Conservation (phyloP, 2,329 filamentous ascomycete species). For the Colletotrichum shisoi region DNA sequence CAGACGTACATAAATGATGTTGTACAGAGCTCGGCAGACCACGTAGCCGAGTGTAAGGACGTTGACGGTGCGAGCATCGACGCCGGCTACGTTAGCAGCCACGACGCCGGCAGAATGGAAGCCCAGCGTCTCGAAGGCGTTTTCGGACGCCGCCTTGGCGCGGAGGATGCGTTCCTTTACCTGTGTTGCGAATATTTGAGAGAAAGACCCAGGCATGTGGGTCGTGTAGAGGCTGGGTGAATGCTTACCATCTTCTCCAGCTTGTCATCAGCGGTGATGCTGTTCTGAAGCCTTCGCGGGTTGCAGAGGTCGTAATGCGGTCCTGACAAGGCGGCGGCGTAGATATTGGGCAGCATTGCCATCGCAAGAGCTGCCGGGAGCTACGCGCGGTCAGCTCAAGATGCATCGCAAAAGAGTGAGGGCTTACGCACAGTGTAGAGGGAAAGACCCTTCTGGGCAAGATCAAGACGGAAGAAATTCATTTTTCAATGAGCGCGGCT, state of each 20-base stretch:
- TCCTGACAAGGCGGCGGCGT: slow-evolving; percentile 45
- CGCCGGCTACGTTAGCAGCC: slow-evolving; percentile 56
- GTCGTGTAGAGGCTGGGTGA: not conserved
- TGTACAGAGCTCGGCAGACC: slow-evolving; percentile 51
- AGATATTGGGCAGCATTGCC: slow-evolving; percentile 49
- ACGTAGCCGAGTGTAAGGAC: slow-evolving; percentile 52
- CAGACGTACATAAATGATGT: slow-evolving; percentile 54
- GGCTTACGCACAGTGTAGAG: slow-evolving; percentile 45
- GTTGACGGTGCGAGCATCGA: slow-evolving; percentile 52
- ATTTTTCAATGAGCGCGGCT: slow-evolving; percentile 11
- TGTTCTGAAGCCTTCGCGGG: slow-evolving; percentile 49
- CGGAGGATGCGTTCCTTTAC: slow-evolving; percentile 64
- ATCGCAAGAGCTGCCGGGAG: slow-evolving; percentile 53
- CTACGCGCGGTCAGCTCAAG: slow-evolving; percentile 42
- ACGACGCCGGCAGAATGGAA: slow-evolving; percentile 55
- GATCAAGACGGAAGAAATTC: slow-evolving; percentile 46
- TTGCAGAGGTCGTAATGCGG: slow-evolving; percentile 51
- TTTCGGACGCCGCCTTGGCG: slow-evolving; percentile 58
- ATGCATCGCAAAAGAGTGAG: slow-evolving; percentile 12
- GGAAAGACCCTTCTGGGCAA: slow-evolving; percentile 49
- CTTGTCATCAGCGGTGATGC: slow-evolving; percentile 46
- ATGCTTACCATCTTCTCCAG: slow-evolving; percentile 44
- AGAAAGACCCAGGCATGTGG: not conserved
- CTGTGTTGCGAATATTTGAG: slow-evolving; percentile 42
- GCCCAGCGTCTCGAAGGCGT: slow-evolving; percentile 56